Conservation (phyloP, 1,284 basidiomycete genomes). For the Pyrrhoderma lamaoense region DNA sequence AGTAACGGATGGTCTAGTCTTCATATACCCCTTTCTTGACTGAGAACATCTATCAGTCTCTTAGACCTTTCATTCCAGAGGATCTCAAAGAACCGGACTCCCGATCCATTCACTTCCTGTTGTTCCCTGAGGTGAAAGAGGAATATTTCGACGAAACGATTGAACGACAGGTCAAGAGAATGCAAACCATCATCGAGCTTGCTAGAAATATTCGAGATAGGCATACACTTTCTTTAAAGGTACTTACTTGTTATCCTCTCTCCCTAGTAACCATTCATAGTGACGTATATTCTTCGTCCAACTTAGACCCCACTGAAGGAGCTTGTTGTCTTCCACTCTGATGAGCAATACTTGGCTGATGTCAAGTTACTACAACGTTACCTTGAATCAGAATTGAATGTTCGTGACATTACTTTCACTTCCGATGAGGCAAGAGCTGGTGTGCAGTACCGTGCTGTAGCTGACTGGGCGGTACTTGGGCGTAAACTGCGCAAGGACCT, state of each 20-base stretch:
- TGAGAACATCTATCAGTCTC: conserved; percentile 93
- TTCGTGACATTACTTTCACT: conserved; percentile 84
- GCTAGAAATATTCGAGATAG: conserved; percentile 86
- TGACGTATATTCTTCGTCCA: not conserved
- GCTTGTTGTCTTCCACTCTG: conserved; percentile 90
- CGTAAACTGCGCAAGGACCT: conserved; percentile 93
- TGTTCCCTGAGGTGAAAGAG: conserved; percentile 88
- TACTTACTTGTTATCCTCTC: conserved; percentile 24
- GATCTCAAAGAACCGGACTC: conserved; percentile 62
- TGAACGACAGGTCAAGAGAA: conserved; percentile 89
- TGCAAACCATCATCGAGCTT: conserved; percentile 93
- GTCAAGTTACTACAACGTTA: conserved; percentile 82
- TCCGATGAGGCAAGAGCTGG: conserved; percentile 84
- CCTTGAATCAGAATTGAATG: conserved; percentile 93
- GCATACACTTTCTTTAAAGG: conserved; percentile 87
- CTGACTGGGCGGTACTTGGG: conserved; percentile 95
- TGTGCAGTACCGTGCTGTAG: conserved; percentile 86
- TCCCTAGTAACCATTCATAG: not conserved
- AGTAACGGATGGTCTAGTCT: conserved; percentile 45
- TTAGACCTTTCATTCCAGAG: conserved; percentile 79
- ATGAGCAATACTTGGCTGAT: conserved; percentile 81
- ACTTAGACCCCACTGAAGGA: conserved; percentile 87
- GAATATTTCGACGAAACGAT: conserved; percentile 97
- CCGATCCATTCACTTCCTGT: conserved; percentile 92
- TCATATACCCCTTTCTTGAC: conserved; percentile 98